Conservation (phyloP, 495 filamentous ascomycete species). For the Entonaema liquescens region DNA sequence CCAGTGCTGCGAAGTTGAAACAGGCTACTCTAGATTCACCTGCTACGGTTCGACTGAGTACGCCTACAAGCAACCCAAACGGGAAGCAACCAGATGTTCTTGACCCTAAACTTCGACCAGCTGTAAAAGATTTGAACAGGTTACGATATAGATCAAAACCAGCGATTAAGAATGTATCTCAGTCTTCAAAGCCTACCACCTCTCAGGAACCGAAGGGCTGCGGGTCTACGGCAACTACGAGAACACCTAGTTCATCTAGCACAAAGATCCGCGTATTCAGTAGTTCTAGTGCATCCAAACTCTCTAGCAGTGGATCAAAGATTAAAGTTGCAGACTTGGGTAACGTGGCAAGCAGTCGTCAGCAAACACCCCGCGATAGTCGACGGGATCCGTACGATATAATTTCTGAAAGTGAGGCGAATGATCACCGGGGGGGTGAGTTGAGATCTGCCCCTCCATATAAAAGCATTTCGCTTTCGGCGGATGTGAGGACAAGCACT, state of each 20-base stretch:
- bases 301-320: neutral
- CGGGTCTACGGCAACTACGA: neutral
- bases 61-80: neutral
- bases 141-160: neutral
- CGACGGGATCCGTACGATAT: conserved; percentile 29
- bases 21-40: neutral
- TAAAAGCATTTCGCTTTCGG: neutral
- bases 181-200: neutral
- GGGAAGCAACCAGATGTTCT: neutral
- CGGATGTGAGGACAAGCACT: neutral
- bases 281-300: neutral
- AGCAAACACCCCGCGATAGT: neutral
- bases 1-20: neutral
- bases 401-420: conserved; percentile 15
- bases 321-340: neutral
- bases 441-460: neutral
- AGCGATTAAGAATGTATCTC: conserved; percentile 3
- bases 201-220: neutral
- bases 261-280: neutral
- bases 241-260: neutral
- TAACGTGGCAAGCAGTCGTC: neutral
- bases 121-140: conserved; percentile 15
- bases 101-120: conserved; percentile 4
- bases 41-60: neutral
- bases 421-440: neutral